These are phyloP conservation scores for Amyloporia xantha DNA, from an alignment of 768 basidiomycete genomes.

Conservation along the genomic window DNA sequence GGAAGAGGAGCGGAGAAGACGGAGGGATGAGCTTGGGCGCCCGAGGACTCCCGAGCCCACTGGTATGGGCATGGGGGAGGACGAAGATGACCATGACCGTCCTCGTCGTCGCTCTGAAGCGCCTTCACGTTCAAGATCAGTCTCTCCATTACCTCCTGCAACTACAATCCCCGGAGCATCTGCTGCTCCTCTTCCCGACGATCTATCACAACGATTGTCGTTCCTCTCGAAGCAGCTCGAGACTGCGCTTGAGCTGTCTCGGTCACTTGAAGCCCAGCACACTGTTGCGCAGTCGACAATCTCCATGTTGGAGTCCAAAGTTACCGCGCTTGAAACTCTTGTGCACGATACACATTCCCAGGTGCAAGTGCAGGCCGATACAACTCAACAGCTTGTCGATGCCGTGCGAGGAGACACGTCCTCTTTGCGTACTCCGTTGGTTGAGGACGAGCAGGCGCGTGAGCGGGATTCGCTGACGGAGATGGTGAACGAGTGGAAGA, in stretches of 20 bases:
- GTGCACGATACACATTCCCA: conserved; percentile 44
- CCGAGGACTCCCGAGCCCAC: conserved; percentile 81
- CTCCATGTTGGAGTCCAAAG: conserved; percentile 58
- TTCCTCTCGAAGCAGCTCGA: conserved; percentile 66
- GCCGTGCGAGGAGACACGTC: conserved; percentile 20
- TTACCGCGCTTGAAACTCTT: conserved; percentile 59
- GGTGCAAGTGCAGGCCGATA: conserved; percentile 30
- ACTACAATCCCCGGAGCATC: conserved; percentile 19
- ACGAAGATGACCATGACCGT: conserved; percentile 29
- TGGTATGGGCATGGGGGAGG: conserved; percentile 43
- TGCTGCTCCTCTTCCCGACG: conserved; percentile 28
- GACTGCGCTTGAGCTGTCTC: conserved; percentile 66
- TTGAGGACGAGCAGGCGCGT: conserved; percentile 26
- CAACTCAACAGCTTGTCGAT: conserved; percentile 22
- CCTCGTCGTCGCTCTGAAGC: not conserved
- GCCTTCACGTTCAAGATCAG: not conserved
- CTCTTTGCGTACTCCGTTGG: conserved; percentile 12
- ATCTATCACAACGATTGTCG: conserved; percentile 57
- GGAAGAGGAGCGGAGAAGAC: conserved; percentile 40
- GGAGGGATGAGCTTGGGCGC: conserved; percentile 54
- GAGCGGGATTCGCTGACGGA: conserved; percentile 46
- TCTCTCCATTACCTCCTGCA: conserved; percentile 5
- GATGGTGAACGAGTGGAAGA: conserved; percentile 68
- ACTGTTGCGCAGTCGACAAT: conserved; percentile 71
- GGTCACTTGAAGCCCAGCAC: conserved; percentile 72